Evolutionary conservation across 23 red algal species (phyloP).

Genomic region (Agarophyton chilense): DNA sequence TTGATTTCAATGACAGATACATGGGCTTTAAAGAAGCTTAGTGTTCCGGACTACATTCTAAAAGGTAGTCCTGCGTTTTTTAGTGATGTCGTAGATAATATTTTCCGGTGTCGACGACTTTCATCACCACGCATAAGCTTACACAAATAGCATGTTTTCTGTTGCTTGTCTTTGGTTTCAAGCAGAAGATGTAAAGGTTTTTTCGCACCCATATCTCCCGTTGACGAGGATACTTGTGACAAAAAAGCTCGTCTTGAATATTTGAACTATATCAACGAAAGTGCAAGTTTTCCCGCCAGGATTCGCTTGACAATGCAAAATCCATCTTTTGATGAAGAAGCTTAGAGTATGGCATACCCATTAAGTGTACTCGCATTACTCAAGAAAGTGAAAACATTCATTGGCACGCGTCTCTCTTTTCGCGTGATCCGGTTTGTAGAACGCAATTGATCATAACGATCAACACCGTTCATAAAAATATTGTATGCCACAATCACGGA

Average conservation of each 20-base stretch:
- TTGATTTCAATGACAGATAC: background rate
- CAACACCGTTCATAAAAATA: conserved; percentile 28
- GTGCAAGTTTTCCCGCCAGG: no score
- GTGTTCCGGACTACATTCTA: background rate
- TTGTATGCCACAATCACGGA: background rate
- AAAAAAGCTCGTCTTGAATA: no score
- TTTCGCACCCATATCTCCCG: no score
- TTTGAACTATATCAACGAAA: no score
- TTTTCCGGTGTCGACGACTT: background rate
- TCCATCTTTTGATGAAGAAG: no score
- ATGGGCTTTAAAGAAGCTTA: background rate
- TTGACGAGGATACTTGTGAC: no score
- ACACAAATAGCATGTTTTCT: background rate
- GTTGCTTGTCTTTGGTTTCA: no score
- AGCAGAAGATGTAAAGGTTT: no score
- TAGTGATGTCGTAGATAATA: background rate
- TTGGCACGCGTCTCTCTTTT: background rate
- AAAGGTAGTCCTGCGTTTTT: background rate
- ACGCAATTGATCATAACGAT: conserved; percentile 19
- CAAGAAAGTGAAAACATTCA: no score
- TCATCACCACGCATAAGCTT: no score
- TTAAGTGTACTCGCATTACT: conserved; percentile 1
- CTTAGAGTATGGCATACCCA: background rate
- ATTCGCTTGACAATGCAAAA: no score
- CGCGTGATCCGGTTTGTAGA: background rate